A percentile compares a stretch with the other conserved stretches of the same genome.
These are phyloP conservation scores for Sporopachydermia quercuum DNA, from an alignment of 805 yeast genomes.

Conservation along the genomic window DNA sequence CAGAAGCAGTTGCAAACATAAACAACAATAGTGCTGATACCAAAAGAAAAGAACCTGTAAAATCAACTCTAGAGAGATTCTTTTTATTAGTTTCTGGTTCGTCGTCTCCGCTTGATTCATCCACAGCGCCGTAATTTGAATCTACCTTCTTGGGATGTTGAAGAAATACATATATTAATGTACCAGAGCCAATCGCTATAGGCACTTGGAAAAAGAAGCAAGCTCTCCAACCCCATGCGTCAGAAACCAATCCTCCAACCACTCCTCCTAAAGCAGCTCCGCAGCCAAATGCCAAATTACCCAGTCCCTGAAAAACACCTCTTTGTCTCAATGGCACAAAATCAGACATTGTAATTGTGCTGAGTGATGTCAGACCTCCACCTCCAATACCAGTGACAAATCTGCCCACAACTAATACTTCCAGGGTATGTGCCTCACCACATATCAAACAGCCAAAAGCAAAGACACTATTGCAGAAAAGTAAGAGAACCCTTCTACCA, in stretches of 20 bases:
- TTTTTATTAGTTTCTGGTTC: constrained; percentile 26
- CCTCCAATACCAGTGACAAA: constrained; percentile 81
- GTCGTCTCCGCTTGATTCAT: constrained; percentile 43
- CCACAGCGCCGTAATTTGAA: constrained; percentile 10
- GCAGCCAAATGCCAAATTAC: constrained; percentile 58
- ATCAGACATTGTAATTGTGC: constrained; percentile 66
- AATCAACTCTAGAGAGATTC: constrained; percentile 47
- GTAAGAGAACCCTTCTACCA: constrained; percentile 24
- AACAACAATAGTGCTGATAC: constrained; percentile 43
- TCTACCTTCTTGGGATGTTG: constrained; percentile 2
- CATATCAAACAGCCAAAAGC: constrained; percentile 33
- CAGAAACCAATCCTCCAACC: constrained; percentile 42
- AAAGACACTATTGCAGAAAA: constrained; percentile 27
- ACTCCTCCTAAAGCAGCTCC: constrained; percentile 69
- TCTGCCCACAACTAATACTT: constrained; percentile 38
- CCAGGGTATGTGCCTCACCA: constrained; percentile 36
- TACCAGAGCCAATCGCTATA: constrained; percentile 6
- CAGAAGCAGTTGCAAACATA: constrained; percentile 51
- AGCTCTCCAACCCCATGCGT: constrained; percentile 47
- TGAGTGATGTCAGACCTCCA: constrained; percentile 69
- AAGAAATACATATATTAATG: constrained; percentile 1
- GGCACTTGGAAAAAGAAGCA: constrained; percentile 27
- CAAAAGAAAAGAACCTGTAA: constrained; percentile 45
- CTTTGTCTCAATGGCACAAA: constrained; percentile 54
- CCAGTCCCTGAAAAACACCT: constrained; percentile 58